Percentiles rank a stretch among this genome's conserved stretches.
These are phyloP conservation scores for Sporobolomyces roseus DNA, from an alignment of 768 basidiomycete genomes.

Conservation along the genomic window DNA sequence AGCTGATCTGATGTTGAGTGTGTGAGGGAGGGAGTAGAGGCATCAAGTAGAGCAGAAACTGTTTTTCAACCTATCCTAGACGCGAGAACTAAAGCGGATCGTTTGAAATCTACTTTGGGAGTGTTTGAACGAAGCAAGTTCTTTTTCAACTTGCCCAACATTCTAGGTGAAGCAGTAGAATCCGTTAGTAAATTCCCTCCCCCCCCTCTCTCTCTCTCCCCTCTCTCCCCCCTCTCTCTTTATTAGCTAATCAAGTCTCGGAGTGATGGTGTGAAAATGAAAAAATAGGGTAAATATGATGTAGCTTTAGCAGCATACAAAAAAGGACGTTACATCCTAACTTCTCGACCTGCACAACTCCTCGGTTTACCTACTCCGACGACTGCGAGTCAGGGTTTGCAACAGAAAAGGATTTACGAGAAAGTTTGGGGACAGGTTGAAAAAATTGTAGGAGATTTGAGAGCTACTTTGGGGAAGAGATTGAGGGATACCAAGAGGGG, in stretches of 20 bases:
- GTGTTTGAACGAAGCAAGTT: constrained; percentile 96
- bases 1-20: background rate
- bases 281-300: constrained; percentile 89
- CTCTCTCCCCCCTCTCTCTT: too few relatives aligned
- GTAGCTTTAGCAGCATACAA: constrained; percentile 92
- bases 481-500: constrained; percentile 72
- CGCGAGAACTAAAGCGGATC: constrained; percentile 88
- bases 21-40: constrained; percentile 55
- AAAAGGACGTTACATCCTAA: constrained; percentile 86
- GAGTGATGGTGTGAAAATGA: too few relatives aligned
- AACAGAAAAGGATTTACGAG: constrained; percentile 87
- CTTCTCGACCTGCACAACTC: constrained; percentile 81
- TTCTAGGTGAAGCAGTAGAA: constrained; percentile 81
- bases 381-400: constrained; percentile 63
- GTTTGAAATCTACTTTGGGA: constrained; percentile 82
- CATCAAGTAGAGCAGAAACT: constrained; percentile 87
- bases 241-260: too few relatives aligned
- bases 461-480: constrained; percentile 67
- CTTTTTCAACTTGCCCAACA: constrained; percentile 95
- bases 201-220: background rate
- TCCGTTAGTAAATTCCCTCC: constrained; percentile 60
- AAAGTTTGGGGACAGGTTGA: constrained; percentile 88
- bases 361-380: constrained; percentile 55
- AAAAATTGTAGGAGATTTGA: constrained; percentile 89
- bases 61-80: constrained; percentile 94